phyloP scores from a whole-genome alignment of 2,329 filamentous ascomycete species.

The Paraconiothyrium sp. region DNA sequence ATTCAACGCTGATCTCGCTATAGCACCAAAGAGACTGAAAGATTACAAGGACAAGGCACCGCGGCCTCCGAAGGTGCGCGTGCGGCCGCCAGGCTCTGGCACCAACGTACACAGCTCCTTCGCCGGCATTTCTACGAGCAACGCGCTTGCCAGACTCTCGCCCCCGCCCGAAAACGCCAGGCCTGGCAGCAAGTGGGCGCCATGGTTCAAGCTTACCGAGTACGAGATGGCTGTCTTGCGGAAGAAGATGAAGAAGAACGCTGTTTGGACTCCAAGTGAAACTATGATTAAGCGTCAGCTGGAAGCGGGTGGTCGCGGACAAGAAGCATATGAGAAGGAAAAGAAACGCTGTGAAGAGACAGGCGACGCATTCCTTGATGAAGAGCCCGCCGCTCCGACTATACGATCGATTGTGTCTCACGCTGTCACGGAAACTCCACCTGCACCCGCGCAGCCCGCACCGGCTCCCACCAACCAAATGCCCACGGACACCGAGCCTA shows the following conservation, averaged over 20 bases:
- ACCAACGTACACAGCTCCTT: constrained; percentile 64
- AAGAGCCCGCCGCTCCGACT: constrained; percentile 46
- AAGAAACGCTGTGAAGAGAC: constrained; percentile 68
- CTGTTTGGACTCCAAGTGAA: constrained; percentile 83
- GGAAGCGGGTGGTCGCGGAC: constrained; percentile 70
- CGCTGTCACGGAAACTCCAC: constrained; percentile 12
- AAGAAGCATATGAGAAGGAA: constrained; percentile 60
- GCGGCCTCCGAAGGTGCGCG: constrained; percentile 54
- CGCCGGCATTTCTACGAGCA: constrained; percentile 68
- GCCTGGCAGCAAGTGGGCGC: constrained; percentile 68
- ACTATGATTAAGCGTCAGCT: constrained; percentile 87
- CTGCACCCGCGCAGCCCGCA: not conserved
- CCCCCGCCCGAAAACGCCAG: constrained; percentile 68
- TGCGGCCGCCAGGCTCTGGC: constrained; percentile 56
- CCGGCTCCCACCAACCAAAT: not conserved
- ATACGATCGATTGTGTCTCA: not conserved
- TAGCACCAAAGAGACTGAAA: constrained; percentile 36
- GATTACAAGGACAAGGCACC: constrained; percentile 40
- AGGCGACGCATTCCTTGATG: constrained; percentile 71
- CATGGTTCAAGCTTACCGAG: constrained; percentile 72
- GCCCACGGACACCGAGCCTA: not conserved
- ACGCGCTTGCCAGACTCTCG: constrained; percentile 66
- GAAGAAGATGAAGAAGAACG: constrained; percentile 93
- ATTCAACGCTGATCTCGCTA: constrained; percentile 31
- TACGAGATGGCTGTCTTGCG: constrained; percentile 76